These are phyloP conservation scores for Aspergillus kassunensis DNA, from an alignment of 495 filamentous ascomycete genomes.

Conservation along the genomic window DNA sequence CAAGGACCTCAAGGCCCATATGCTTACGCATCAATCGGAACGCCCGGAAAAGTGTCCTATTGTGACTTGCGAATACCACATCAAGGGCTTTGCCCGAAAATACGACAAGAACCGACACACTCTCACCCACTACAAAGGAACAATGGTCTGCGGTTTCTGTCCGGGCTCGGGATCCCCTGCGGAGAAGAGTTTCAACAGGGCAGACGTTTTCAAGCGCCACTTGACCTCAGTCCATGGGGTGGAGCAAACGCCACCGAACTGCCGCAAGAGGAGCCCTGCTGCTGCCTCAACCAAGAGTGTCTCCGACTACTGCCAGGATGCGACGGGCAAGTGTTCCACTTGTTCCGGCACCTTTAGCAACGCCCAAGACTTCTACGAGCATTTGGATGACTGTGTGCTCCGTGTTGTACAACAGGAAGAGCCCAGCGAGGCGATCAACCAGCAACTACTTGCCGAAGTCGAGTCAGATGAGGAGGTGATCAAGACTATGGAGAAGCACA, in stretches of 20 bases:
- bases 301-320: slow-evolving; percentile 62
- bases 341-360: slow-evolving; percentile 88
- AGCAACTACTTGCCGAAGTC: slow-evolving; percentile 75
- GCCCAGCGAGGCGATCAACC: slow-evolving; percentile 93
- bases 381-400: slow-evolving; percentile 97
- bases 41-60: slow-evolving; percentile 97
- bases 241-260: slow-evolving; percentile 93
- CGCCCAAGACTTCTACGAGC: slow-evolving; percentile 98
- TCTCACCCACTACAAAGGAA: slow-evolving; percentile 97
- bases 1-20: slow-evolving; percentile 92
- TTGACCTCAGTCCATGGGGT: slow-evolving; percentile 90
- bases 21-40: slow-evolving; percentile 92
- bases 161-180: slow-evolving; percentile 85
- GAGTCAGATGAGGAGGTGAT: slow-evolving; percentile 77
- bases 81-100: slow-evolving; percentile 93
- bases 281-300: slow-evolving; percentile 49
- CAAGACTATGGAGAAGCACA: slow-evolving; percentile 79
- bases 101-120: slow-evolving; percentile 99
- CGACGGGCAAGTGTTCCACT: slow-evolving; percentile 93
- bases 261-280: slow-evolving; percentile 74
- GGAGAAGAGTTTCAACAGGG: slow-evolving; percentile 98
- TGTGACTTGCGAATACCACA: slow-evolving; percentile 87
- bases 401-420: slow-evolving; percentile 97
- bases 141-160: slow-evolving; percentile 98
- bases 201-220: slow-evolving; percentile 98